phyloP scores from a whole-genome alignment of 345 rosid genomes.

The Kandelia obovata region DNA sequence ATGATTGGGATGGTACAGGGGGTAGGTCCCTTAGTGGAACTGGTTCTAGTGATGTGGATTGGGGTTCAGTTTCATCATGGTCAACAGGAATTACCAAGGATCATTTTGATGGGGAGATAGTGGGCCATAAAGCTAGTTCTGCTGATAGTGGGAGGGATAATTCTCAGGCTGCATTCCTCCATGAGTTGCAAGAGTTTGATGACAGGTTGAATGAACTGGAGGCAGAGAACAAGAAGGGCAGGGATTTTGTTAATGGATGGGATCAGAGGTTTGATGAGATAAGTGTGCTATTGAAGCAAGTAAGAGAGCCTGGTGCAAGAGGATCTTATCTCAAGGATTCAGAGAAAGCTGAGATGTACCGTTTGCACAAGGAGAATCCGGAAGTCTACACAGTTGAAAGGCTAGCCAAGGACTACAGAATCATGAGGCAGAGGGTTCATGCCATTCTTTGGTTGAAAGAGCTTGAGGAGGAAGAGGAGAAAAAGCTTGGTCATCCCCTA shows the following conservation, averaged over 20 bases:
- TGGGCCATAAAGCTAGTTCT: constrained; percentile 34
- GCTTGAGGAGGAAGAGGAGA: constrained; percentile 88
- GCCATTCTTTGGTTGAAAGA: constrained; percentile 95
- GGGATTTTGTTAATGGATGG: constrained; percentile 58
- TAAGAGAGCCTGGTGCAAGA: constrained; percentile 82
- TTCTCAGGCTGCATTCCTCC: constrained; percentile 28
- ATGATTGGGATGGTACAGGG: constrained; percentile 35
- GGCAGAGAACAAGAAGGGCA: constrained; percentile 39
- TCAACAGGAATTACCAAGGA: constrained; percentile 86
- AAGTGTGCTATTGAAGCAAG: constrained; percentile 63
- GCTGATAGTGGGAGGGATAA: constrained; percentile 21
- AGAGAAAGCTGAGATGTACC: constrained; percentile 95
- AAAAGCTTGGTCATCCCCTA: constrained; percentile 72
- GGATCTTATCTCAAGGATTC: constrained; percentile 88
- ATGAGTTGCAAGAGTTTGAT: constrained; percentile 48
- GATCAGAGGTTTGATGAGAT: constrained; percentile 48
- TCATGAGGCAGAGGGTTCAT: constrained; percentile 95
- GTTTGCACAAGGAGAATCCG: constrained; percentile 78
- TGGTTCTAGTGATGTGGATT: constrained; percentile 47
- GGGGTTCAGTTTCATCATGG: constrained; percentile 83
- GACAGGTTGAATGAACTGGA: constrained; percentile 46
- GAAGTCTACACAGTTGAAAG: constrained; percentile 72
- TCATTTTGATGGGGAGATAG: constrained; percentile 73
- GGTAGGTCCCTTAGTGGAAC: constrained; percentile 38
- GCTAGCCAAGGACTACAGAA: constrained; percentile 88